phyloP scores from a whole-genome alignment of 345 rosid genomes.

The Nephelium lappaceum region DNA sequence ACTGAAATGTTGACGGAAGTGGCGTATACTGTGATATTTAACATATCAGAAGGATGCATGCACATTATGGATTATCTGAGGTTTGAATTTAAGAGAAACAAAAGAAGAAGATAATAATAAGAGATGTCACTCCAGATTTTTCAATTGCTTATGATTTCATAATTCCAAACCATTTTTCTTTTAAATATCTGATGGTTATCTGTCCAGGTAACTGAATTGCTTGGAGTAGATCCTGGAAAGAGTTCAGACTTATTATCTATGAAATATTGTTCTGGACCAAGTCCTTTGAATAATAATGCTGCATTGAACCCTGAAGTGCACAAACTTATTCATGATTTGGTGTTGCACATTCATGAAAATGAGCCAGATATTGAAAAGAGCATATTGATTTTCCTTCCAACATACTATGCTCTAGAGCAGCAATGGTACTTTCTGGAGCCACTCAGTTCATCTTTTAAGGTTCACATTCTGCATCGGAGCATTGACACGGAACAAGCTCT shows the following conservation, averaged over 20 bases:
- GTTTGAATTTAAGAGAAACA: slow-evolving; percentile 2
- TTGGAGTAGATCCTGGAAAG: slow-evolving; percentile 35
- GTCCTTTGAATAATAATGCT: slow-evolving; percentile 60
- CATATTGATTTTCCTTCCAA: slow-evolving; percentile 92
- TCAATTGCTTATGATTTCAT: slow-evolving; percentile 7
- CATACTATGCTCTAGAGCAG: slow-evolving; percentile 79
- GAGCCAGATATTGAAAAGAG: slow-evolving; percentile 89
- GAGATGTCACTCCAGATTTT: slow-evolving; percentile 6
- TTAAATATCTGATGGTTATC: slow-evolving; percentile 17
- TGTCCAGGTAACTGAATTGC: slow-evolving; percentile 63
- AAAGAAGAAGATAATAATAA: neutral
- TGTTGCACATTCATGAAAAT: slow-evolving; percentile 65
- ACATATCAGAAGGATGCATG: no score
- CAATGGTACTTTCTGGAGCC: slow-evolving; percentile 77
- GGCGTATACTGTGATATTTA: neutral
- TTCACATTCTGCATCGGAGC: slow-evolving; percentile 87
- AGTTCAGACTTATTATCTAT: slow-evolving; percentile 48
- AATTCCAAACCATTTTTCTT: slow-evolving; percentile 1
- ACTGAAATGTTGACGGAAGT: neutral
- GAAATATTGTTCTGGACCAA: slow-evolving; percentile 59
- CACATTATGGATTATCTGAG: neutral
- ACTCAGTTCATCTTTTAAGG: slow-evolving; percentile 57
- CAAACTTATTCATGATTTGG: slow-evolving; percentile 69
- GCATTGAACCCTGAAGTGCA: slow-evolving; percentile 74
- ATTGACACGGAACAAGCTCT: slow-evolving; percentile 87